Conservation (phyloP, 768 basidiomycete genomes). For the Lentinula detonsa region DNA sequence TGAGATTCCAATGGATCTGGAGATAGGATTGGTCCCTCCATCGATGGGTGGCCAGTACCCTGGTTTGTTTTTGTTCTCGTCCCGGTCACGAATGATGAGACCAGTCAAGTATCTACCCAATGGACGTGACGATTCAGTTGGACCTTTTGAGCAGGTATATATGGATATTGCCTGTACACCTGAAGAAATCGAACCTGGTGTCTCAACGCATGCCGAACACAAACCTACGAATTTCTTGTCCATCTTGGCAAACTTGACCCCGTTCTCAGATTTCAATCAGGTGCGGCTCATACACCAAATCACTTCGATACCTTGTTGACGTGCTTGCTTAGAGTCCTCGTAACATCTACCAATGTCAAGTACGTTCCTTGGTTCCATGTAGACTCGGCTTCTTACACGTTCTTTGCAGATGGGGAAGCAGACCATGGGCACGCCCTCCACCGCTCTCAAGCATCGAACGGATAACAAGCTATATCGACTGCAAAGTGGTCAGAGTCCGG, state of each 20-base stretch:
- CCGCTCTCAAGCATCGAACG: conserved; percentile 84
- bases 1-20: conserved; percentile 85
- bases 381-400: neutral
- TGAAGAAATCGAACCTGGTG: conserved; percentile 70
- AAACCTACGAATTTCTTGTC: conserved; percentile 93
- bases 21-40: conserved; percentile 87
- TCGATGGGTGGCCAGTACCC: conserved; percentile 96
- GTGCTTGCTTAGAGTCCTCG: conserved; percentile 59
- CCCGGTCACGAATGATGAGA: conserved; percentile 92
- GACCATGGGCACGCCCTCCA: conserved; percentile 98
- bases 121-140: conserved; percentile 82
- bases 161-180: conserved; percentile 95
- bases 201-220: conserved; percentile 91
- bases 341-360: conserved; percentile 93
- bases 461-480: conserved; percentile 98
- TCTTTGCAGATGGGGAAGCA: conserved; percentile 92
- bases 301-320: conserved; percentile 15
- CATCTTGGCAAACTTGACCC: conserved; percentile 95
- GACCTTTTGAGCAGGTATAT: conserved; percentile 98
- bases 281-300: conserved; percentile 33
- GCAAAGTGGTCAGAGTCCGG: conserved; percentile 90
- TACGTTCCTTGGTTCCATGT: conserved; percentile 16
- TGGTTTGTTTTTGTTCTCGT: conserved; percentile 88
- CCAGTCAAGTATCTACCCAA: conserved; percentile 91
- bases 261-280: conserved; percentile 99